Evolutionary conservation across 306 rosid genomes (phyloP), one percentile per base, ranked within the genome.

Genomic region (Sechiopsis laciniata): DNA sequence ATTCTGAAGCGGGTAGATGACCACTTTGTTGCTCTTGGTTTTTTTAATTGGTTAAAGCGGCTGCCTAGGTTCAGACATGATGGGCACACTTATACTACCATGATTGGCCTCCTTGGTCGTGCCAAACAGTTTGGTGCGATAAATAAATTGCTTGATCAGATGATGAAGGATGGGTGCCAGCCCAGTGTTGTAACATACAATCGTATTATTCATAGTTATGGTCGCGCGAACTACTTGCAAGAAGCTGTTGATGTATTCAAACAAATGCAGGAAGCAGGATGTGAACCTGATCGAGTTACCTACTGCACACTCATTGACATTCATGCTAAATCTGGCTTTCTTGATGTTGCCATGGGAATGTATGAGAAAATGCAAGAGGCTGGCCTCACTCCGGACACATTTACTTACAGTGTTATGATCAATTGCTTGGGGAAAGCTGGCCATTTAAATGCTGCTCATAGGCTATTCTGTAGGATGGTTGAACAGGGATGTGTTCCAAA

Each of bases 371-470:
- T 93, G 98, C 96, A 84, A 79, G 84, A 83, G 77, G 93, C 84
- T 54, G 98, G 97, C 53, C 97, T 93, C 74, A 80, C 94, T 35
- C 97, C 97, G 0, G 98, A 93, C 78, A 93, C 98, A 51, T 93
- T 93, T 74, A 93, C 98, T 66, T 93, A 90, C 87, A 93, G 98
- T 78, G 98, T 93, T 59, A 88, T 90, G 75, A 93, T 93, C 78
- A 90, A 93, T 84, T 90, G 98, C 78, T 91, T 93, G 21, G 98
- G 98, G 40, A 93, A 93, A 81, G 86, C 97, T 69, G 98, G 98
- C 42, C 90, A 93, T 82, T 82, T 93, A 78, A 76, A 86, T 75
- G 89, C 89, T 54, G 94, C 97, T 10, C 87, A 93, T 73, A 83
- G 83, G 81, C 86, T 93, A 59, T 93, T 90, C 78, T 85, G 86